Conservation (phyloP, 768 basidiomycete genomes). For the Lentinula boryana region DNA sequence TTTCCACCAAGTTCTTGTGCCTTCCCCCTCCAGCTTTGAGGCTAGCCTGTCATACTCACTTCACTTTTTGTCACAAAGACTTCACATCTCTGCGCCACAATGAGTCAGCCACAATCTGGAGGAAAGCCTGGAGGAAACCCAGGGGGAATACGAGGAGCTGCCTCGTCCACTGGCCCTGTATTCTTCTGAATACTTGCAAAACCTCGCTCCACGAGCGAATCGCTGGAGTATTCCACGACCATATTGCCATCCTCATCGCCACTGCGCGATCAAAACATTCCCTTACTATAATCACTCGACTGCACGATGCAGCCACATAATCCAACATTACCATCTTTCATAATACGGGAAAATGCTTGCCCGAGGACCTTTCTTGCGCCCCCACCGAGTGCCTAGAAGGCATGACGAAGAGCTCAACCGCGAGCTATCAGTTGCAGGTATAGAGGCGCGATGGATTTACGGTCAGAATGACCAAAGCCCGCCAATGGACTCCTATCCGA, state of each 20-base stretch:
- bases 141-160: conserved; percentile 42
- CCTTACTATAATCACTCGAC: neutral
- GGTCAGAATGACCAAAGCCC: neutral
- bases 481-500: neutral
- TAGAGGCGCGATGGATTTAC: neutral
- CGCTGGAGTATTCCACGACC: neutral
- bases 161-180: conserved; percentile 45
- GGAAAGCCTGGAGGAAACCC: conserved; percentile 18
- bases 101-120: conserved; percentile 15
- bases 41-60: neutral
- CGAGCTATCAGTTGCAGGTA: neutral
- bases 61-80: neutral
- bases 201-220: neutral
- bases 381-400: neutral
- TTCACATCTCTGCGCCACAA: conserved; percentile 7
- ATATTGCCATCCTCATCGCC: neutral
- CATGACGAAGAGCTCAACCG: neutral
- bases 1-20: neutral
- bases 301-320: neutral
- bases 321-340: neutral
- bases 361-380: neutral
- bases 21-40: neutral
- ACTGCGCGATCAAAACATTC: neutral
- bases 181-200: conserved; percentile 43
- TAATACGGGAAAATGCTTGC: neutral